Base-by-base conservation (phyloP, 805 yeast genomes). In the Saturnispora quitensis region DNA sequence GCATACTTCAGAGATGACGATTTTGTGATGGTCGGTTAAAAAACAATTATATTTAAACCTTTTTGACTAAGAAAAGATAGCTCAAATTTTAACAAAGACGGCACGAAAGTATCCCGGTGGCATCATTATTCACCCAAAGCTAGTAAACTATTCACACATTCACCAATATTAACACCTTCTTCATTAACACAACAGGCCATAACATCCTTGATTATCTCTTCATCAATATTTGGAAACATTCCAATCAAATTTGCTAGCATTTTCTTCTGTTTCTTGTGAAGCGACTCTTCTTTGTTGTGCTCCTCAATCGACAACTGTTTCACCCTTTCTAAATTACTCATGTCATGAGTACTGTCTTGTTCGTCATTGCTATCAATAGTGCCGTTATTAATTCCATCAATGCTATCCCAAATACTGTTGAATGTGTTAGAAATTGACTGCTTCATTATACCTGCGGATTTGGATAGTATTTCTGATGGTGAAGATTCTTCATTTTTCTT, bases 181-280 rank as follows among this genome's bases (percentile, higher is more conserved):
- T 48, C 50, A 20, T 50, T 51, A 18, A 47, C 74, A 62, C 83
- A 85, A 64, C 82, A 78, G 2, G 69, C 67, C 33, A 89, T 75
- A 3, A 89, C 81, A 62, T 89, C 96, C 51, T 74, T 77, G 47
- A 89, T 73, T 1, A 89, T 69, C 0, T 78, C 86, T 47, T 70
- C 68, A 58, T 88, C 96, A 54, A 89, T 69, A 44, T 71, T 73
- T 0, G 96, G 95, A 65, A 89, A 89, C 80, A 89, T 85, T 46
- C 80, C 81, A 28, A 68, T 68, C 50, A 89, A 70, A 2, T 77
- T 76, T 1, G 67, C 68, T 24, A 75, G 70, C 2, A 81, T 75
- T 43, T 73, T 72, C 18, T 69, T 65, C 38, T 68, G 72, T 54
- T 80, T 82, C 52, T 71, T 64, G 27, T 40, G 50, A 5, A 48